Base-by-base conservation (phyloP, 1,139 yeast species). In the Sugiyamaella grinbergsii region DNA sequence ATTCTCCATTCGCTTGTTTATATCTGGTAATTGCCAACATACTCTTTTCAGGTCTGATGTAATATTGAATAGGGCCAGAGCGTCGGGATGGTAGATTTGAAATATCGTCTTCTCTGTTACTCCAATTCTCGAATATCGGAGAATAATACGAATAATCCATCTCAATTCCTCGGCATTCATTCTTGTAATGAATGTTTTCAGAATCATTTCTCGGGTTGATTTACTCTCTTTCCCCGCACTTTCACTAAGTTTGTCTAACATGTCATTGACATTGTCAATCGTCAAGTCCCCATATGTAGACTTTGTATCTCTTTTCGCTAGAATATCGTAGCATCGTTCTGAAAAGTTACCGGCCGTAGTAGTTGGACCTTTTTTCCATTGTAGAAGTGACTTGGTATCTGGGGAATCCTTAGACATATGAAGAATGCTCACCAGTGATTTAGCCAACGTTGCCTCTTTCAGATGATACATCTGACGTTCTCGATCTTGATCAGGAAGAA, bases 81-180 rank as follows among this genome's bases (percentile, higher is more conserved):
- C 94, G 64, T 88, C 91, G 0, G 91, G 91, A 63, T 90, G 95
- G 90, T 94, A 89, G 29, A 71, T 62, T n/a, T 68, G 62, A 41
- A 89, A 71, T 53, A 89, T 74, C n/a, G 75, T 70, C 47, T 77
- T 73, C 59, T 87, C 95, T 51, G 83, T 76, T 11, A 81, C 76
- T 1, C 82, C 79, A 24, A 86, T 57, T 16, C 65, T 60, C 58
- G 69, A 56, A 29, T 64, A 74, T 58, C 85, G 82, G 38, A 91
- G 67, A 4, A 90, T 68, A 10, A 86, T 83, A 52, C 84, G 81
- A 51, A 86, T 74, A 29, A 88, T 71, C 80, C 87, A 89, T 42
- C 82, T 73, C 47, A 89, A 67, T 63, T 90, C 96, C 5, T 77
- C 72, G 18, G 83, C 78, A 31, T 80, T 73, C 77, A 87, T 75